Conservation (phyloP, 139 green algal genomes). For the Auxenochlorella pyrenoidosa region DNA sequence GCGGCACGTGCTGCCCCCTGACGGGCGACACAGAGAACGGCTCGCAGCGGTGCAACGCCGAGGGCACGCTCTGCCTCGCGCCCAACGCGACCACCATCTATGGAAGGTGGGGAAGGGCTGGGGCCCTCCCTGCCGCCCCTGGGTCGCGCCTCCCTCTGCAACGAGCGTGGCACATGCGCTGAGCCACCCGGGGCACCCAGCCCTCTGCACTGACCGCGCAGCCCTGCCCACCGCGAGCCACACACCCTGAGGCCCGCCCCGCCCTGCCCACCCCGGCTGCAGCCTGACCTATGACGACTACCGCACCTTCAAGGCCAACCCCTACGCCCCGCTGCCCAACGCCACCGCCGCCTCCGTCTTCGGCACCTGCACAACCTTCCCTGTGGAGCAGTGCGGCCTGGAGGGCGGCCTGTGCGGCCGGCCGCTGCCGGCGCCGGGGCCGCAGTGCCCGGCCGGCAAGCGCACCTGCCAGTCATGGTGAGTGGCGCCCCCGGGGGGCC, state of each 20-base stretch:
- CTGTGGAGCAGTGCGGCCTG: background rate
- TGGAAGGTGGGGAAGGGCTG: background rate
- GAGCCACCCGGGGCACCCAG: too few species aligned
- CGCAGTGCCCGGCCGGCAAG: background rate
- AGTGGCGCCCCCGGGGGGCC: too few species aligned
- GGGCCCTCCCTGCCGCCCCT: too few species aligned
- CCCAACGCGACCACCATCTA: background rate
- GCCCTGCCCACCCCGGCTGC: background rate
- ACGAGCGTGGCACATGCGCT: too few species aligned
- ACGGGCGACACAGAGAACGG: background rate
- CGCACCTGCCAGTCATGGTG: background rate
- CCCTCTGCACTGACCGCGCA: background rate
- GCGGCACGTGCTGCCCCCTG: conserved; percentile 19
- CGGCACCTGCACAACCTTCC: background rate
- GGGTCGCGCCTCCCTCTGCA: too few species aligned
- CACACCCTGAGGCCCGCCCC: too few species aligned
- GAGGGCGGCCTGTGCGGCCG: conserved; percentile 7
- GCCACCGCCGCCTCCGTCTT: background rate
- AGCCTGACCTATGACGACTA: conserved; percentile 2
- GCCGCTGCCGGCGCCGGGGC: background rate
- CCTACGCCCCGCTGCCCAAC: background rate
- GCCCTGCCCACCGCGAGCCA: background rate
- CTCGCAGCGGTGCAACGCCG: background rate
- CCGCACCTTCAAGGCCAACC: background rate
- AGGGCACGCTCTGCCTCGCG: conserved; percentile 1